Evolutionary conservation across 176 grass and related monocot genomes (phyloP).

Genomic region (Oryza rufipogon): DNA sequence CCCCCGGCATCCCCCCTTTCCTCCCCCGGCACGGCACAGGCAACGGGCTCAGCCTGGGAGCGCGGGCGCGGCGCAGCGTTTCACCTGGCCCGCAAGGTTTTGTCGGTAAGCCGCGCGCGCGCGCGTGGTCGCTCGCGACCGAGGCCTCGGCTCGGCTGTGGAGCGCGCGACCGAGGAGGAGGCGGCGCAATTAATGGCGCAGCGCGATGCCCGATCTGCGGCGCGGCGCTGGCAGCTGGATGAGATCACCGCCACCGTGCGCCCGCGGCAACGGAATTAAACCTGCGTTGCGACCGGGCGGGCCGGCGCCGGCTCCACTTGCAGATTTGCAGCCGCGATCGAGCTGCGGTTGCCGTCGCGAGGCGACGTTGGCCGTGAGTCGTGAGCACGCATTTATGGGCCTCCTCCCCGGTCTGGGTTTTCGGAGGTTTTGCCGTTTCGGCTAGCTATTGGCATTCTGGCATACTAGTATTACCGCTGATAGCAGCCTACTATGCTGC

Average conservation of each 20-base stretch:
- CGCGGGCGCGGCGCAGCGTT: neutral
- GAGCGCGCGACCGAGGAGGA: neutral
- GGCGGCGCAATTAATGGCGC: conserved; percentile 34
- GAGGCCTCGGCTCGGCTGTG: too few species aligned
- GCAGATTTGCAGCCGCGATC: neutral
- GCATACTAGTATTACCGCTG: too few species aligned
- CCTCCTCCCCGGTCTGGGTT: neutral
- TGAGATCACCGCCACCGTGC: conserved; percentile 29
- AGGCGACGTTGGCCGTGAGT: neutral
- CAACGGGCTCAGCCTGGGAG: neutral
- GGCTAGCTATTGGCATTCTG: too few species aligned
- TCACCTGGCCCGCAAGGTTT: conserved; percentile 1
- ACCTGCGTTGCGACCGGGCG: neutral
- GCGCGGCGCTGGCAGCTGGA: neutral
- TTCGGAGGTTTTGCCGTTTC: neutral
- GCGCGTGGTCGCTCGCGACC: too few species aligned
- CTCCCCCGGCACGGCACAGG: conserved; percentile 24
- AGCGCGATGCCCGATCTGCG: conserved; percentile 16
- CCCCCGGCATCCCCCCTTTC: neutral
- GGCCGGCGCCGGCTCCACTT: neutral
- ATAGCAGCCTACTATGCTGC: too few species aligned
- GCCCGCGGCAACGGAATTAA: conserved; percentile 17
- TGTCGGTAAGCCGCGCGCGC: conserved; percentile 19
- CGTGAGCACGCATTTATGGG: neutral
- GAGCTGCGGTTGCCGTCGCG: conserved; percentile 11